Evolutionary conservation across 345 rosid species (phyloP), one percentile per base, ranked within the genome.

Genomic region (Citrus mangshanensis): DNA sequence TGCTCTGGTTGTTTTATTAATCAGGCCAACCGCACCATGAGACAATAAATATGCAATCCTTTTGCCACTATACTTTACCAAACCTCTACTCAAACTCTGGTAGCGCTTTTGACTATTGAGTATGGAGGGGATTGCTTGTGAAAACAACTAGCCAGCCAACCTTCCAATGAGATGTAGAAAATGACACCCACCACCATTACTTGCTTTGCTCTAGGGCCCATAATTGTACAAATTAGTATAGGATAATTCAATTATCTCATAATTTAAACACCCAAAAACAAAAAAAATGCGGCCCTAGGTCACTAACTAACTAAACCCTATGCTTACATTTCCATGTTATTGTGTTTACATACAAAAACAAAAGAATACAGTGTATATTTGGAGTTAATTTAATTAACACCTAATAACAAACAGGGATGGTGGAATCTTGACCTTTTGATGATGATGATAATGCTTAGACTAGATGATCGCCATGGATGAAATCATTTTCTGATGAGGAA

Each of bases 401-500:
- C 2, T 71, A 32, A 55, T 55, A 66, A 78, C 34, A 42, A 71
- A 79, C 40, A 74, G 55, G 25, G 73, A 68, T 7, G 46, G 63
- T 38, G 34, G 66, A 69, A 25, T 60, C 30, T 21, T 22, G 59
- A 60, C 49, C 24, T 28, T 40, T 63, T 16, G 68, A 60, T 74
- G 77, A 25, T 35, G 54, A 2, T 75, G 60, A 27, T 70, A 37
- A 42, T 24, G 25, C 30, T 88, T 80, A 88, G 1, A 84, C 84
- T 1, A 85, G 60, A 51, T 87, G 68, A 64, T 87, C 88, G 14
- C 68, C 82, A 21, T 76, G 81, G 59, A 56, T 79, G 85, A 78
- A 81, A 75, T 86, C 88, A 16, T 76, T 77, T 46, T 90, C 93
- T 6, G 99, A 91, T 0, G 97, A 92, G 61, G 97, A 89, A 73